Evolutionary conservation across 768 basidiomycete genomes (phyloP).

Genomic region (Russula virescens): DNA sequence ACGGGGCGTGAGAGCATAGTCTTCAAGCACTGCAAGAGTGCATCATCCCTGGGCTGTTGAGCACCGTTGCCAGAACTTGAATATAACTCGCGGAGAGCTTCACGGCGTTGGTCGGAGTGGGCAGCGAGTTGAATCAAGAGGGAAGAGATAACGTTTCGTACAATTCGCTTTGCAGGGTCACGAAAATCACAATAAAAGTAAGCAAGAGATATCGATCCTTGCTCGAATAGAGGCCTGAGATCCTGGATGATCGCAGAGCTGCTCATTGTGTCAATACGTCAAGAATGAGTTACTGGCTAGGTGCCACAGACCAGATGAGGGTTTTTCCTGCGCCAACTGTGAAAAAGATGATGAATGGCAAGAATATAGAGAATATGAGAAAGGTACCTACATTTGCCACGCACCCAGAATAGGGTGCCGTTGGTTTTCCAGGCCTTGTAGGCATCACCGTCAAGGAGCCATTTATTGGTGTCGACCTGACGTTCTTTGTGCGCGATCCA

Average conservation of each 20-base stretch:
- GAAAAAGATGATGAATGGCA: not conserved
- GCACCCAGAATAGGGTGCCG: constrained; percentile 7
- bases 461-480: constrained; percentile 2
- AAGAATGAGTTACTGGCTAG: not conserved
- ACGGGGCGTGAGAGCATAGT: constrained; percentile 5
- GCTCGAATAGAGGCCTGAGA: not conserved
- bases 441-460: constrained; percentile 9
- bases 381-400: constrained; percentile 7
- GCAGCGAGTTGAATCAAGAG: constrained; percentile 25
- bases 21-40: constrained; percentile 18
- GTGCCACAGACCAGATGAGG: constrained; percentile 6
- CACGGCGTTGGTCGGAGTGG: not conserved
- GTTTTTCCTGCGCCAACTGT: constrained; percentile 16
- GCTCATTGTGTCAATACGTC: not conserved
- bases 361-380: not conserved
- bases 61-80: not conserved
- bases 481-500: constrained; percentile 1
- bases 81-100: constrained; percentile 4
- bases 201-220: constrained; percentile 15
- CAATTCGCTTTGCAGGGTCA: constrained; percentile 19
- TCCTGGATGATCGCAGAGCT: constrained; percentile 14
- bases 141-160: constrained; percentile 22
- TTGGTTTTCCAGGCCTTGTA: constrained; percentile 5
- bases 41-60: constrained; percentile 1
- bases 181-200: constrained; percentile 28